A percentile compares a stretch with the other conserved stretches of the same genome.
phyloP scores from a whole-genome alignment of 2,329 filamentous ascomycete genomes.

The Fusarium sp. region DNA sequence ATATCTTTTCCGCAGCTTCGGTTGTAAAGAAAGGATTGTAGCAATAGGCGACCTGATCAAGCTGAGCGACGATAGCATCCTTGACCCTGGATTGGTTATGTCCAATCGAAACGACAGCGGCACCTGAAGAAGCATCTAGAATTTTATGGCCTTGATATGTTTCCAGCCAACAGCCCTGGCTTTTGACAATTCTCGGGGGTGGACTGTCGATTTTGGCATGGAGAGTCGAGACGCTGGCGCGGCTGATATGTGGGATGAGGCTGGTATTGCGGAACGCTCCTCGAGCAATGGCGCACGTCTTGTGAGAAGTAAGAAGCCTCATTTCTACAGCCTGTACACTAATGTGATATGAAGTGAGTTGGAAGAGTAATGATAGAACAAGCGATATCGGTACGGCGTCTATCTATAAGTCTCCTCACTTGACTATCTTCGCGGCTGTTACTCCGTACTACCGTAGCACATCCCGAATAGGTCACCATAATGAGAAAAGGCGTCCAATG shows the following conservation, averaged over 20 bases:
- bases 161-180: conserved; percentile 31
- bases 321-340: neutral
- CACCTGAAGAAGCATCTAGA: conserved; percentile 36
- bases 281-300: neutral
- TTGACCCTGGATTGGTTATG: conserved; percentile 33
- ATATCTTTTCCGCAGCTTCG: conserved; percentile 29
- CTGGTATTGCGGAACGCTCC: neutral
- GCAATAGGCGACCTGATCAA: conserved; percentile 32
- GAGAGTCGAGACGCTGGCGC: conserved; percentile 27
- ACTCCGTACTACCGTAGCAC: neutral
- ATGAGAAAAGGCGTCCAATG: conserved; percentile 28
- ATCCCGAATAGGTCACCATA: conserved; percentile 7
- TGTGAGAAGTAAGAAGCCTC: neutral
- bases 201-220: conserved; percentile 38
- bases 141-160: conserved; percentile 24
- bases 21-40: conserved; percentile 39
- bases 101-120: conserved; percentile 36
- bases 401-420: conserved; percentile 15
- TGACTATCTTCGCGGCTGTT: neutral
- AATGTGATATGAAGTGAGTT: neutral
- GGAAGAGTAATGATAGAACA: no score
- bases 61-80: conserved; percentile 19
- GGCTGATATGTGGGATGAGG: neutral
- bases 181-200: conserved; percentile 25
- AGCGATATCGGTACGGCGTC: neutral